A percentile compares a stretch with the other conserved stretches of the same genome.
These are phyloP conservation scores for Sisymbrium irio DNA, from an alignment of 345 rosid species.

Conservation along the genomic window DNA sequence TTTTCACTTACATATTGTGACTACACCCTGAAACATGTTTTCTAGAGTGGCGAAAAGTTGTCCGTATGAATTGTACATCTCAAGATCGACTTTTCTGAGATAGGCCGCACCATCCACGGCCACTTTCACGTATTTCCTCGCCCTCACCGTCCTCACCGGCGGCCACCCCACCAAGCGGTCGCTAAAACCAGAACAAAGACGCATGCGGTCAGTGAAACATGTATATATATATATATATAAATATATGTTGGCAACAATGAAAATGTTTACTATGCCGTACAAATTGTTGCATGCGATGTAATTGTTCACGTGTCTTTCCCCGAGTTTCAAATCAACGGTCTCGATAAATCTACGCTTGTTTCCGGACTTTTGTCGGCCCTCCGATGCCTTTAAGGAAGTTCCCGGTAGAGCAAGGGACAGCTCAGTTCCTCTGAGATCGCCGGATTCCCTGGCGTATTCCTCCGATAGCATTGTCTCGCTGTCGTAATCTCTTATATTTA, in stretches of 20 bases:
- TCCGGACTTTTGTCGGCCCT: slow-evolving; percentile 33
- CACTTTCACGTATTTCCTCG: slow-evolving; percentile 69
- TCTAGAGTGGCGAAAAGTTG: slow-evolving; percentile 48
- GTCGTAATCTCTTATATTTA: neutral
- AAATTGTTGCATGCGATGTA: neutral
- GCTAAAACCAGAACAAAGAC: slow-evolving; percentile 27
- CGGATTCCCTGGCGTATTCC: slow-evolving; percentile 28
- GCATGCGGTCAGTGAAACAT: neutral
- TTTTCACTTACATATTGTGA: slow-evolving; percentile 12
- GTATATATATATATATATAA: neutral
- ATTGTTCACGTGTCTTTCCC: neutral
- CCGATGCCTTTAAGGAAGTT: slow-evolving; percentile 18
- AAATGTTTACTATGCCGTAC: neutral
- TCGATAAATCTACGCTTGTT: slow-evolving; percentile 49
- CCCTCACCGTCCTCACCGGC: slow-evolving; percentile 49
- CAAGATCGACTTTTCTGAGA: slow-evolving; percentile 67
- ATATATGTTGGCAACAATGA: neutral
- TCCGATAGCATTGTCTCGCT: slow-evolving; percentile 29
- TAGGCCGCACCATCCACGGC: slow-evolving; percentile 75
- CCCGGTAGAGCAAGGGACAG: slow-evolving; percentile 66
- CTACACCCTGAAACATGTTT: slow-evolving; percentile 53
- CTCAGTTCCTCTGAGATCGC: slow-evolving; percentile 49
- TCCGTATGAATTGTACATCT: slow-evolving; percentile 42
- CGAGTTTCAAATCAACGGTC: slow-evolving; percentile 44
- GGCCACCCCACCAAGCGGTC: slow-evolving; percentile 77